Evolutionary conservation across 768 basidiomycete species (phyloP).

Genomic region (Agaricus subrufescens): DNA sequence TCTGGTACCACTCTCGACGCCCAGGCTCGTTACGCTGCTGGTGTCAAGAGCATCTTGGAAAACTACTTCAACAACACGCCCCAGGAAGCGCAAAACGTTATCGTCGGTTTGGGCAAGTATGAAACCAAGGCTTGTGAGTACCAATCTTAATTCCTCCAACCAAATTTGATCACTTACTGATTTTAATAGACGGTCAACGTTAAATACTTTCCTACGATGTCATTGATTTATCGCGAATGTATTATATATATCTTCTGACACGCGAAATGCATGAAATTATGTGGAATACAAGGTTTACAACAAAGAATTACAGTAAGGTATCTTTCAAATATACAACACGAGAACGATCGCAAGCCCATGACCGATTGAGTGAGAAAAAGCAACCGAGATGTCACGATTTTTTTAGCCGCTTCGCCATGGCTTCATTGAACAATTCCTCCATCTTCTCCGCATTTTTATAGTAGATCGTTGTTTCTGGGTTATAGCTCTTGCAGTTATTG

Average conservation of each 20-base stretch:
- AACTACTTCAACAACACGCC: constrained; percentile 60
- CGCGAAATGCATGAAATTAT: neutral
- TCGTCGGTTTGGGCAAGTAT: constrained; percentile 63
- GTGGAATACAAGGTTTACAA: neutral
- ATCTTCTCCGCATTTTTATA: constrained; percentile 81
- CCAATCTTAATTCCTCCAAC: neutral
- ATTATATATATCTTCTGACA: neutral
- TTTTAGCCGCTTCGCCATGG: constrained; percentile 15
- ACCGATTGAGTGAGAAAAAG: neutral
- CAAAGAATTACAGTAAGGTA: neutral
- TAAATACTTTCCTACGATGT: constrained; percentile 17
- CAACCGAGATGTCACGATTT: neutral
- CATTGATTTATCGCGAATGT: neutral
- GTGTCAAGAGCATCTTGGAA: constrained; percentile 64
- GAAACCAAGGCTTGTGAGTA: constrained; percentile 42
- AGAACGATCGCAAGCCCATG: neutral
- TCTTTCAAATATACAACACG: constrained; percentile 9
- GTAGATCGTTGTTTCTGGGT: constrained; percentile 76
- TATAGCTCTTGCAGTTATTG: constrained; percentile 87
- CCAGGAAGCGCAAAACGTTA: constrained; percentile 80
- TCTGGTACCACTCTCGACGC: constrained; percentile 89
- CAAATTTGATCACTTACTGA: neutral
- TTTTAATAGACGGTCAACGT: constrained; percentile 45
- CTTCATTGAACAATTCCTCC: constrained; percentile 70
- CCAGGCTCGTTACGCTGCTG: constrained; percentile 79